These are phyloP conservation scores for Termitomyces sp. DNA, from an alignment of 768 basidiomycete genomes.

Conservation along the genomic window DNA sequence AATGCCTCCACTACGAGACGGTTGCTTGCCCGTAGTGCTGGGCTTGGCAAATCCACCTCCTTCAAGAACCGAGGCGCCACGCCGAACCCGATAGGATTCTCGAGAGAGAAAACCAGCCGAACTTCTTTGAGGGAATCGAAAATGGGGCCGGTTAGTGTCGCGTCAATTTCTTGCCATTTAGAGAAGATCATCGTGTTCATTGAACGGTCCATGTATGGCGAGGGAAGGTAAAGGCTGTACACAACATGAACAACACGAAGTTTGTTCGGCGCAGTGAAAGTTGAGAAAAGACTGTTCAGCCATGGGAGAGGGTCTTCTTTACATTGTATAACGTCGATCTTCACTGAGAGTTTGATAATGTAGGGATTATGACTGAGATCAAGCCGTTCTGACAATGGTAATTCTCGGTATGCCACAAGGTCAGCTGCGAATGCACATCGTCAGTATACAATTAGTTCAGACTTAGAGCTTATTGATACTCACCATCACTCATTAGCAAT, in stretches of 20 bases:
- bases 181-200: slow-evolving; percentile 21
- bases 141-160: slow-evolving; percentile 17
- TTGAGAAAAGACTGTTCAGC: slow-evolving; percentile 21
- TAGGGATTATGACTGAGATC: slow-evolving; percentile 21
- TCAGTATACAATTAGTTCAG: not conserved
- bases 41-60: slow-evolving; percentile 24
- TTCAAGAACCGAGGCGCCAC: slow-evolving; percentile 27
- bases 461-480: not conserved
- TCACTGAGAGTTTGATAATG: slow-evolving; percentile 19
- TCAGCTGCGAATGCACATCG: slow-evolving; percentile 4
- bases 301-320: slow-evolving; percentile 25
- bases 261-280: slow-evolving; percentile 15
- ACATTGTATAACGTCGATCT: slow-evolving; percentile 24
- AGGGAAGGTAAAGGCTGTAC: slow-evolving; percentile 24
- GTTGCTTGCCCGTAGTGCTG: slow-evolving; percentile 17
- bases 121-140: slow-evolving; percentile 21
- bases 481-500: slow-evolving; percentile 23
- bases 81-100: slow-evolving; percentile 25
- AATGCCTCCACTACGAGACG: slow-evolving; percentile 21
- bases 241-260: slow-evolving; percentile 18
- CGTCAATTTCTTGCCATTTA: slow-evolving; percentile 22
- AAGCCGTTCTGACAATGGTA: slow-evolving; percentile 16
- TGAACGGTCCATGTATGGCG: slow-evolving; percentile 27
- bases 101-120: slow-evolving; percentile 24
- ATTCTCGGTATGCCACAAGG: slow-evolving; percentile 17